These are phyloP conservation scores for Phycomyces nitens DNA, from an alignment of 192 early-diverging fungal genomes.

Conservation along the genomic window DNA sequence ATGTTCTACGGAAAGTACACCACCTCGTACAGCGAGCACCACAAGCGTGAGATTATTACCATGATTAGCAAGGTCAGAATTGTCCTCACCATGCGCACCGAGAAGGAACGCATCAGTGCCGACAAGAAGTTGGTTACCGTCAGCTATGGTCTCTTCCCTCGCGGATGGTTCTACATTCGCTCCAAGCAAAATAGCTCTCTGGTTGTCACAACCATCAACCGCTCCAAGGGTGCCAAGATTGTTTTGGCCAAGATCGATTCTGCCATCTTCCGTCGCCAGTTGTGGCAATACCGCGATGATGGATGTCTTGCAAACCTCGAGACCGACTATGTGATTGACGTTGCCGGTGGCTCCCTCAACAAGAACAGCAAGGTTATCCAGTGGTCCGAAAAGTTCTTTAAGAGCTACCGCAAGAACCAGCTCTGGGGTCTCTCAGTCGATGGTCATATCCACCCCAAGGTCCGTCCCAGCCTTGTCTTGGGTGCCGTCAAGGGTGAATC, in stretches of 20 bases:
- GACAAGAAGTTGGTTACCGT: slow-evolving; percentile 8
- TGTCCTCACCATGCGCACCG: slow-evolving; percentile 3
- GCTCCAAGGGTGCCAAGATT: slow-evolving; percentile 8
- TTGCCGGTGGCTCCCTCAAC: slow-evolving; percentile 14
- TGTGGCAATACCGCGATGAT: slow-evolving; percentile 19
- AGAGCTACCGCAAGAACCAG: slow-evolving; percentile 6
- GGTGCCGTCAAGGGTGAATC: background rate
- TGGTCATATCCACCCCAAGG: slow-evolving; percentile 18
- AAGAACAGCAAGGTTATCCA: slow-evolving; percentile 8
- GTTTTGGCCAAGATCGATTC: slow-evolving; percentile 11
- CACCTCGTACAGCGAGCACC: slow-evolving; percentile 1
- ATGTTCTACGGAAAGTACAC: slow-evolving; percentile 12
- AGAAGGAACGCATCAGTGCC: background rate
- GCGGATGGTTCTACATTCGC: slow-evolving; percentile 18
- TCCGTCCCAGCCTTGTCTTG: slow-evolving; percentile 9
- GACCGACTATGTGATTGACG: slow-evolving; percentile 11
- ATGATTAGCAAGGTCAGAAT: slow-evolving; percentile 9
- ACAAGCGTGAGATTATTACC: slow-evolving; percentile 3
- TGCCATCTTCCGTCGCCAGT: slow-evolving; percentile 13
- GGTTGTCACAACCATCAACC: slow-evolving; percentile 8
- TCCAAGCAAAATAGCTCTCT: slow-evolving; percentile 10
- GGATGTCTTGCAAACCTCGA: slow-evolving; percentile 15
- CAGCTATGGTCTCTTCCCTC: slow-evolving; percentile 17
- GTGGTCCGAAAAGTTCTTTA: slow-evolving; percentile 15
- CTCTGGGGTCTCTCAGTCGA: slow-evolving; percentile 22